These are phyloP conservation scores for Trichopus zeylanicus DNA, from an alignment of 116 monocot species.

Conservation along the genomic window DNA sequence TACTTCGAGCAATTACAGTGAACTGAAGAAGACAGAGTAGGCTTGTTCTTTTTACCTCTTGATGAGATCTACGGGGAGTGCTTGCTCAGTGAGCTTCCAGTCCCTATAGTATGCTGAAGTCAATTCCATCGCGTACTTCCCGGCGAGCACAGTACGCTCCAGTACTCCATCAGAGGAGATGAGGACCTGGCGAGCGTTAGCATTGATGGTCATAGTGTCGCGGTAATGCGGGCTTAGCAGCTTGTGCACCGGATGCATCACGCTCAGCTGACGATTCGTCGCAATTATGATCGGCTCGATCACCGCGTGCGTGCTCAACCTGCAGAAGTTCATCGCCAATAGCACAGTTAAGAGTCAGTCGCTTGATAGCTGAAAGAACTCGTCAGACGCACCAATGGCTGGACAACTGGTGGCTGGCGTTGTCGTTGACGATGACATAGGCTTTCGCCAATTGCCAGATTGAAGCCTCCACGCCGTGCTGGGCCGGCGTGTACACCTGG, in stretches of 20 bases:
- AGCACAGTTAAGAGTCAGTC: no score
- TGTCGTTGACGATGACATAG: constrained; percentile 12
- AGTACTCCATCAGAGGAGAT: constrained; percentile 33
- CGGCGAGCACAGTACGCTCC: constrained; percentile 25
- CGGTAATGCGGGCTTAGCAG: no score
- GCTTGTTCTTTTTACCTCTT: constrained; percentile 16
- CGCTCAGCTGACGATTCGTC: no score
- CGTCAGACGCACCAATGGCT: constrained; percentile 8
- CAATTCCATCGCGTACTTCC: constrained; percentile 29
- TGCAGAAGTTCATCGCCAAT: constrained; percentile 4
- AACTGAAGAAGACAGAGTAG: no score
- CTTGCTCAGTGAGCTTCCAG: constrained; percentile 50
- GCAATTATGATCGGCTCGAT: no score
- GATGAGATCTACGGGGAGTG: no score
- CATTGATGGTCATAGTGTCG: constrained; percentile 55
- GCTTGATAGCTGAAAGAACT: no score
- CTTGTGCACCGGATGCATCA: no score
- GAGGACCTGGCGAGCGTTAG: constrained; percentile 35
- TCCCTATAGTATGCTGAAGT: constrained; percentile 33
- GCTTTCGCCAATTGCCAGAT: constrained; percentile 23
- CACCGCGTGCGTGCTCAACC: constrained; percentile 41
- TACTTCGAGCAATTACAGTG: no score
- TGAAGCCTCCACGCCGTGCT: constrained; percentile 7
- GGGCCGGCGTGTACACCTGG: constrained; percentile 26
- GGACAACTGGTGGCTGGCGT: constrained; percentile 15